Conservation (phyloP, 176 grass and related monocot genomes). For the Eragrostis curvula region DNA sequence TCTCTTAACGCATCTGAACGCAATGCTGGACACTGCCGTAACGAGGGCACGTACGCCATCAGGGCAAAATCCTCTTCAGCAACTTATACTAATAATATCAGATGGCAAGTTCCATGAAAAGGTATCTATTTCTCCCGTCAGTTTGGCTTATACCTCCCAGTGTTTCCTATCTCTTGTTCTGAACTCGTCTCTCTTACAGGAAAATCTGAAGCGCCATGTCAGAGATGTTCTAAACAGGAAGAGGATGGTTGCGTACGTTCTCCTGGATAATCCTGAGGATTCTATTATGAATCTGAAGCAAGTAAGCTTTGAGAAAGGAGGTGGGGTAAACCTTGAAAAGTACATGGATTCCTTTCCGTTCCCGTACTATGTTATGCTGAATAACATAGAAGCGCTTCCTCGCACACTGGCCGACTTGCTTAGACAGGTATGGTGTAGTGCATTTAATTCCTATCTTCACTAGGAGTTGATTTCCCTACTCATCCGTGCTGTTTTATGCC, state of each 20-base stretch:
- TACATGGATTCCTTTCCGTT: slow-evolving; percentile 92
- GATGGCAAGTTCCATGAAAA: slow-evolving; percentile 95
- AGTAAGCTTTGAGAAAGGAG: slow-evolving; percentile 58
- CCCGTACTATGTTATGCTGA: slow-evolving; percentile 83
- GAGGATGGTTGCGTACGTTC: slow-evolving; percentile 89
- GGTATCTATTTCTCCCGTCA: slow-evolving; percentile 37
- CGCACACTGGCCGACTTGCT: slow-evolving; percentile 85
- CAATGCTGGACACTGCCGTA: slow-evolving; percentile 78
- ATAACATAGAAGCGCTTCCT: slow-evolving; percentile 87
- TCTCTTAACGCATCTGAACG: slow-evolving; percentile 78
- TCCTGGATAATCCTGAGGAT: slow-evolving; percentile 78
- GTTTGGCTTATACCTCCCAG: slow-evolving; percentile 6
- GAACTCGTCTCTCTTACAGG: slow-evolving; percentile 42
- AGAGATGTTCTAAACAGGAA: slow-evolving; percentile 81
- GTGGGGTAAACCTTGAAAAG: slow-evolving; percentile 44
- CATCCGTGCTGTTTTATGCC: slow-evolving; percentile 34
- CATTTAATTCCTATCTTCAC: background rate
- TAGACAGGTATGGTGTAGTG: slow-evolving; percentile 72
- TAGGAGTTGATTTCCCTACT: background rate
- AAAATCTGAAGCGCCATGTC: slow-evolving; percentile 75
- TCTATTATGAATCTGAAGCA: slow-evolving; percentile 85
- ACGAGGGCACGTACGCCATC: slow-evolving; percentile 76
- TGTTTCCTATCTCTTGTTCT: slow-evolving; percentile 13
- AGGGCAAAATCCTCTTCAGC: slow-evolving; percentile 85
- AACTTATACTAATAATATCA: slow-evolving; percentile 86